These are phyloP conservation scores for Aspergillus tubingensis DNA, from an alignment of 2,329 filamentous ascomycete species.

Conservation along the genomic window DNA sequence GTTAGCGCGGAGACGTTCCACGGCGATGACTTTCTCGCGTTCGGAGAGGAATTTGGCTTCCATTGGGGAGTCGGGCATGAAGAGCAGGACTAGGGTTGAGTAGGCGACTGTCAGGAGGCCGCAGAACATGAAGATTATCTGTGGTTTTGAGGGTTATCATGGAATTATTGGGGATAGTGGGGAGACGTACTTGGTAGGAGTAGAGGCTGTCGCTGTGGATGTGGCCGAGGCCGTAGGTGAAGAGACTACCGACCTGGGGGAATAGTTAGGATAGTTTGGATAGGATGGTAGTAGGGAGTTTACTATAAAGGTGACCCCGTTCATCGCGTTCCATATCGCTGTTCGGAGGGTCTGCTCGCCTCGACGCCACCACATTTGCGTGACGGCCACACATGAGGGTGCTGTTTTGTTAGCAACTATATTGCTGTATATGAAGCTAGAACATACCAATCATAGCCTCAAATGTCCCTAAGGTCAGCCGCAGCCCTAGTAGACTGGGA, in stretches of 20 bases:
- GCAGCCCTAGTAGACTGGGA: constrained; percentile 46
- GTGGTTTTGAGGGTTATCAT: neutral
- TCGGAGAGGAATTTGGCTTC: constrained; percentile 53
- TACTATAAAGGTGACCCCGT: constrained; percentile 59
- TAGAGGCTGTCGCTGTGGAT: constrained; percentile 52
- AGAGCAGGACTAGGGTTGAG: constrained; percentile 48
- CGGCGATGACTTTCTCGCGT: constrained; percentile 55
- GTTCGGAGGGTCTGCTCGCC: constrained; percentile 61
- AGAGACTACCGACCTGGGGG: constrained; percentile 50
- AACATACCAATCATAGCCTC: constrained; percentile 27
- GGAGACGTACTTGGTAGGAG: constrained; percentile 27
- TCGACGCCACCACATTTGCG: constrained; percentile 64
- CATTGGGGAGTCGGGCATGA: constrained; percentile 55
- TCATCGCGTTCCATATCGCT: constrained; percentile 63
- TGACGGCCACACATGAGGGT: constrained; percentile 59
- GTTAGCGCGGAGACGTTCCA: constrained; percentile 58
- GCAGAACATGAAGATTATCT: constrained; percentile 58
- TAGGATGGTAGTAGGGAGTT: neutral
- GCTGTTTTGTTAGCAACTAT: constrained; percentile 17
- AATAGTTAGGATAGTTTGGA: neutral
- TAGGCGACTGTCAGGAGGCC: constrained; percentile 55
- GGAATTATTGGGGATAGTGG: neutral
- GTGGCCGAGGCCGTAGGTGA: constrained; percentile 61
- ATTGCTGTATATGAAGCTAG: neutral
- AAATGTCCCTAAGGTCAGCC: constrained; percentile 49